phyloP scores from a whole-genome alignment of 257 asterid genomes.

The Capsicum chinense region DNA sequence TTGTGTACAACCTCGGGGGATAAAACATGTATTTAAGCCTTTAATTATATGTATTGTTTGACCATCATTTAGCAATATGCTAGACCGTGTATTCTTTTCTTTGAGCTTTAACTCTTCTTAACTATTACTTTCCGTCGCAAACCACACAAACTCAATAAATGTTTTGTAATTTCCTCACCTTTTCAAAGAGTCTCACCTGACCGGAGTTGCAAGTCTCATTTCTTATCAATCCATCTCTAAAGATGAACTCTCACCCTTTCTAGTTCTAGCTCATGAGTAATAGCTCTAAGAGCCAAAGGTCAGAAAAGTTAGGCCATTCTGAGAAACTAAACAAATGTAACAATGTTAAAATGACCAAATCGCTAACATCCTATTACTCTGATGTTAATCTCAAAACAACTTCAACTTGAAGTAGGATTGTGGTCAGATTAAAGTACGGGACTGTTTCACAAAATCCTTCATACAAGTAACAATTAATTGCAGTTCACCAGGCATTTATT shows the following conservation, averaged over 20 bases:
- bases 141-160: background rate
- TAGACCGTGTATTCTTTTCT: background rate
- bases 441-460: too few species aligned
- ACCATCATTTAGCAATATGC: background rate
- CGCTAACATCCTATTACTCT: too few species aligned
- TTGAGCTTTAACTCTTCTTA: background rate
- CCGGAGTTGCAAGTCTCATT: background rate
- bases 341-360: constrained; percentile 1
- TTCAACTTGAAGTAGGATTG: too few species aligned
- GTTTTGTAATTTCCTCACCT: background rate
- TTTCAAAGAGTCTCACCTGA: background rate
- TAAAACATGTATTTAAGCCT: background rate
- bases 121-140: background rate
- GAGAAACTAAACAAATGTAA: background rate
- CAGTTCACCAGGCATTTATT: too few species aligned
- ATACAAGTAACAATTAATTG: too few species aligned
- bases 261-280: background rate
- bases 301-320: background rate
- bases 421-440: too few species aligned
- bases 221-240: constrained; percentile 17
- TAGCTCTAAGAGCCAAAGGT: constrained; percentile 15
- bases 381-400: too few species aligned
- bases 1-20: too few species aligned
- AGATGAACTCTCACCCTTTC: background rate
- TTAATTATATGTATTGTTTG: constrained; percentile 9